phyloP scores from a whole-genome alignment of 2,329 filamentous ascomycete species.

The Diaporthe citriasiana region DNA sequence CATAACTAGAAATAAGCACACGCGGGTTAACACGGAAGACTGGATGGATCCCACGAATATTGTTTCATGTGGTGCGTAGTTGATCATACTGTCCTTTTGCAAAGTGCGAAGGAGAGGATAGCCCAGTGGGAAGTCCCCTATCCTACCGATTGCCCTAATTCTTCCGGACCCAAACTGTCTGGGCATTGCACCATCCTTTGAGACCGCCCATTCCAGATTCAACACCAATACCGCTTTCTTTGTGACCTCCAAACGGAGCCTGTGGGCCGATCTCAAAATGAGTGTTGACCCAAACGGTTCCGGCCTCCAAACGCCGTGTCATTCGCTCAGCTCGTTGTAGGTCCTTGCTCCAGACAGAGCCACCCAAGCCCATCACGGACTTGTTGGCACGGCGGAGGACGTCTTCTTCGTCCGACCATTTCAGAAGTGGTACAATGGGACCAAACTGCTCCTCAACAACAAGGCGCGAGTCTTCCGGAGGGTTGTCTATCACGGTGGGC shows the following conservation, averaged over 20 bases:
- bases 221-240: constrained; percentile 64
- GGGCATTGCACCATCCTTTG: constrained; percentile 50
- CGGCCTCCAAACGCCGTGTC: constrained; percentile 63
- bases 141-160: neutral
- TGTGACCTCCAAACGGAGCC: constrained; percentile 64
- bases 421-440: constrained; percentile 61
- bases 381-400: constrained; percentile 63
- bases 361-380: constrained; percentile 64
- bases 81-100: neutral
- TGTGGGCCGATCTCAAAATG: constrained; percentile 56
- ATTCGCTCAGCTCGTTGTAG: constrained; percentile 62
- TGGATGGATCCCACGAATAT: no score
- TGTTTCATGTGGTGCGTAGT: no score
- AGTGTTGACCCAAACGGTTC: constrained; percentile 68
- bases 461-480: constrained; percentile 68
- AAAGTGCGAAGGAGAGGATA: no score
- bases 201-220: constrained; percentile 59
- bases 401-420: constrained; percentile 61
- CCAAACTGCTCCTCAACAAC: constrained; percentile 69
- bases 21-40: neutral
- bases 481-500: constrained; percentile 73
- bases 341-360: constrained; percentile 67
- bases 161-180: constrained; percentile 22
- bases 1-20: neutral
- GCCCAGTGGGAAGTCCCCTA: no score